Conservation (phyloP, 345 rosid species). For the Hibiscus tridactylites region DNA sequence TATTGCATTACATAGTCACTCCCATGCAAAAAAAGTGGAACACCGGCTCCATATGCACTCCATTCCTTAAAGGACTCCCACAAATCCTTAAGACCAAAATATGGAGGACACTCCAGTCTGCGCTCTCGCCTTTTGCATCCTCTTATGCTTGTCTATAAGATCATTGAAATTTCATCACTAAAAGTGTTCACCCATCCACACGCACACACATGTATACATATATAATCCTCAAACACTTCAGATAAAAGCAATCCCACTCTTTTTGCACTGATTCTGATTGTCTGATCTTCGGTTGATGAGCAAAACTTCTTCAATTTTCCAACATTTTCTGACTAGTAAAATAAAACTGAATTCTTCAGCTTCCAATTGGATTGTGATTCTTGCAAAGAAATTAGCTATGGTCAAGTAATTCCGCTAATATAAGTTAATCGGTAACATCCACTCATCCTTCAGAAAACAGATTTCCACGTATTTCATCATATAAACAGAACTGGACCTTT, state of each 20-base stretch:
- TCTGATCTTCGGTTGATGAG: neutral
- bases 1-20: conserved; percentile 73
- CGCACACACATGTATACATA: too few relatives aligned
- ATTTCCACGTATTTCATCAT: neutral
- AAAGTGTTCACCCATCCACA: neutral
- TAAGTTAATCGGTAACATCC: neutral
- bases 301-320: neutral
- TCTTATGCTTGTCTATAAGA: conserved; percentile 34
- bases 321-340: neutral
- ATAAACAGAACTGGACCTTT: neutral
- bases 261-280: neutral
- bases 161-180: neutral
- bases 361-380: neutral
- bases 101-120: conserved; percentile 28
- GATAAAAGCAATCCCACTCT: neutral
- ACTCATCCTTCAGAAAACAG: neutral
- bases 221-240: neutral
- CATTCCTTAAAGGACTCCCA: conserved; percentile 93
- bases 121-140: conserved; percentile 20
- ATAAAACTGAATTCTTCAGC: neutral
- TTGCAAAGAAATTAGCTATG: neutral
- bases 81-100: conserved; percentile 61
- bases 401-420: neutral
- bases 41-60: conserved; percentile 96
- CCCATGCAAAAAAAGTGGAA: conserved; percentile 67